Evolutionary conservation across 1,284 basidiomycete genomes (phyloP), one percentile per base, ranked within the genome.

Genomic region (Ustanciosporium gigantosporum): DNA sequence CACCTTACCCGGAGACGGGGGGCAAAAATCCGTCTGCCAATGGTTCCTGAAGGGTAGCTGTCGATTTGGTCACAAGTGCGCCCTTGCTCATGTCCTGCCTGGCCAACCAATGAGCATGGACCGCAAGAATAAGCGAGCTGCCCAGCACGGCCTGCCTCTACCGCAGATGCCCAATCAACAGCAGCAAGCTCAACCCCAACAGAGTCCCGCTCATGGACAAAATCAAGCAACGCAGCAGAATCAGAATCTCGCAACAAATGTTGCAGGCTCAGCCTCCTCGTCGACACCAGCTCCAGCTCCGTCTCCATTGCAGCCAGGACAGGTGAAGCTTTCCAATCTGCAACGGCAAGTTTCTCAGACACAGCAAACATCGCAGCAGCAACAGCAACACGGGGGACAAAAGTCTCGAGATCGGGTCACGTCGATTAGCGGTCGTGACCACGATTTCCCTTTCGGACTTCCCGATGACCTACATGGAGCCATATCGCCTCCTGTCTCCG

Each of bases 61-160:
- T 84, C 94, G 94, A 80, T 97, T 97, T 74, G 93, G 89, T 8
- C 92, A 96, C 82, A 96, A 96, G 77, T 96, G 93, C 80, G 69
- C 70, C 4, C 56, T 78, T 36, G 92, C 92, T 1, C 94, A 97
- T 76, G 83, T 97, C 43, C 83, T 94, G 3, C 93, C 93, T 3
- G 94, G 93, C 4, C 93, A 97, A 80, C 88, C 85, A 65, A 71
- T 74, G 69, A 77, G 74, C 41, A 95, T 96, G 90, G 94, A 98
- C 78, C 83, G 93, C 65, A 94, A 95, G 83, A 97, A 98, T 81
- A 97, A 97, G 83, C 91, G 94, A 74, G 89, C 90, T 9, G 91
- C 91, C 1, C 93, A 96, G 74, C 81, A 74, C n/a, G 66, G 66
- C 14, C 64, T 58, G 40, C 59, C 65, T 1, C 36, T 64, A n/a